Conservation (phyloP, 768 basidiomycete genomes). For the Termitomyces eurrhizus region DNA sequence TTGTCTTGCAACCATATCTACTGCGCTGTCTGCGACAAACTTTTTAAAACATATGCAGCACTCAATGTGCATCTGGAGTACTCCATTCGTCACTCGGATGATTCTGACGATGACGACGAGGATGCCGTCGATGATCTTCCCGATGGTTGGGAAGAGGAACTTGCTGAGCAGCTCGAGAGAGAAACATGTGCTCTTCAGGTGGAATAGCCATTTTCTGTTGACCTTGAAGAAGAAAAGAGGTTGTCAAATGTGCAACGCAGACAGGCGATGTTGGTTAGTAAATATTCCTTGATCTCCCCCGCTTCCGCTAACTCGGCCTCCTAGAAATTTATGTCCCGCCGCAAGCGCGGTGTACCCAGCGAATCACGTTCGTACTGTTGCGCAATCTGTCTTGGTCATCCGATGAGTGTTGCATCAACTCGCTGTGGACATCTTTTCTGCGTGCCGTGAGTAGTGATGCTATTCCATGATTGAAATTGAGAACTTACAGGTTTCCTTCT, state of each 20-base stretch:
- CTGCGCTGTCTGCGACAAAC: constrained; percentile 7
- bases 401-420: constrained; percentile 5
- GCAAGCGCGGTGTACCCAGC: neutral
- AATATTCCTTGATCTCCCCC: neutral
- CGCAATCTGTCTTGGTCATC: constrained; percentile 8
- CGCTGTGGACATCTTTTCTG: constrained; percentile 15
- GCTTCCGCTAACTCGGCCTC: neutral
- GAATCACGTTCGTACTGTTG: constrained; percentile 6
- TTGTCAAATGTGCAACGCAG: constrained; percentile 6
- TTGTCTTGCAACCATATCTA: constrained; percentile 8
- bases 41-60: constrained; percentile 4
- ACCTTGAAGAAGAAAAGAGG: neutral
- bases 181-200: constrained; percentile 3
- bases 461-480: fast-evolving
- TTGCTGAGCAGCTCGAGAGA: constrained; percentile 3
- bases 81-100: constrained; percentile 8
- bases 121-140: neutral
- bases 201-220: neutral
- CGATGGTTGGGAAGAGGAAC: constrained; percentile 15
- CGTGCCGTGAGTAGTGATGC: neutral
- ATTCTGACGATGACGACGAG: constrained; percentile 8
- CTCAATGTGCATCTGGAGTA: constrained; percentile 7
- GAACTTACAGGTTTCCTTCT: neutral
- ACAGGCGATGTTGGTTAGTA: constrained; percentile 9
- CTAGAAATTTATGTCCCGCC: constrained; percentile 8